Base-by-base conservation (phyloP, 2,329 filamentous ascomycete species). In the Apiospora marii region DNA sequence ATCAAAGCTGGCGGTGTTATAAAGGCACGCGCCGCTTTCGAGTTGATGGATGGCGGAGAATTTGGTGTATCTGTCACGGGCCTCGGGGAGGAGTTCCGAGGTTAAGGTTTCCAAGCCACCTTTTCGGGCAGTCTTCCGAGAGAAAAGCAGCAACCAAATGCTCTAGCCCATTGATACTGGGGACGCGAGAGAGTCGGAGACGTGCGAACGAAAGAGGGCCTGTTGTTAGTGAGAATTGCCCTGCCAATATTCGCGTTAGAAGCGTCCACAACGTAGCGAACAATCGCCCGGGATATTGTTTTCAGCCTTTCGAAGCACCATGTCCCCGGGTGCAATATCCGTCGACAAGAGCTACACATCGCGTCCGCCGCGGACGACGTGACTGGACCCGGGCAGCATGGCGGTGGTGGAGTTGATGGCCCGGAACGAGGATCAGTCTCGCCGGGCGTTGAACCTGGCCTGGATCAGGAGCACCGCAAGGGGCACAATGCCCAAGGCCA, bases 181-280 rank as follows among this genome's bases (percentile, higher is more conserved):
- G 34, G 10, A 8, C 37, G 3, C 6, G 37, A 92, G 10, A 94
- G 90, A n/a, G n/a, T n/a, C n/a, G 0, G 92, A 92, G 88, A 90
- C 64, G 95, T 93, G 10, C 74, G 92, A 93, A 76, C n/a, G 89
- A 88, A 44, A 95, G n/a, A 7, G 48, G 22, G 6, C 5, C 4
- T 48, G 6, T 85, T 84, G 37, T 84, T 84, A 0, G 84, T 85
- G 41, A 85, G 79, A n/a, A 85, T 79, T 0, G 83, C 79, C 1
- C 83, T 78, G 44, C 85, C 84, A 70, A 85, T 85, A 1, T 83
- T 82, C 49, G 85, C 79, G 37, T 85, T 84, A 0, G 82, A 83
- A 13, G 84, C 85, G 72, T 82, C 82, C 8, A 75, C 78, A 3
- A 85, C 72, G 34, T 85, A 78, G 27, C 85, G 83, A 44, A 87